Evolutionary conservation across 106 monocot genomes (phyloP).

Genomic region (Ottelia alismoides): DNA sequence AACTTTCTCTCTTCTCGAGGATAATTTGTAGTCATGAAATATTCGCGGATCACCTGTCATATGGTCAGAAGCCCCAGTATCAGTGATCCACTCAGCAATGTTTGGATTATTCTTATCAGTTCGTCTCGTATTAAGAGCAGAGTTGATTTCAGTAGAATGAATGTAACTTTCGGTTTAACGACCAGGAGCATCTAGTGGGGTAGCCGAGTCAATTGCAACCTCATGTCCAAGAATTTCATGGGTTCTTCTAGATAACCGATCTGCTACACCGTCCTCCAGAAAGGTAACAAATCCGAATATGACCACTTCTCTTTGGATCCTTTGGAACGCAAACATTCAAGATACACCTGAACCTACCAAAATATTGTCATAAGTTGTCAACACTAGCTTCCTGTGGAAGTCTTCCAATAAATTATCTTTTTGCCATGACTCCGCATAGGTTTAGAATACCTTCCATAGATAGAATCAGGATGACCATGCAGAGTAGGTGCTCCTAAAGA

Average conservation of each 20-base stretch:
- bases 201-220: slow-evolving; percentile 93
- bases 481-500: slow-evolving; percentile 82
- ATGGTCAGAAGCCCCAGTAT: too few species aligned
- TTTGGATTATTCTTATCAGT: too few species aligned
- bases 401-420: slow-evolving; percentile 91
- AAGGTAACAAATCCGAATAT: slow-evolving; percentile 98
- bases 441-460: too few species aligned
- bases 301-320: slow-evolving; percentile 94
- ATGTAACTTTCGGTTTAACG: too few species aligned
- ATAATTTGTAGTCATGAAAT: too few species aligned
- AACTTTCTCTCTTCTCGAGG: too few species aligned
- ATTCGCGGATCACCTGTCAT: too few species aligned
- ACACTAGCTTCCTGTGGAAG: slow-evolving; percentile 88
- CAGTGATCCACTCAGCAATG: too few species aligned
- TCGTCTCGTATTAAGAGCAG: too few species aligned
- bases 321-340: slow-evolving; percentile 91
- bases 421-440: too few species aligned
- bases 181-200: slow-evolving; percentile 63
- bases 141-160: too few species aligned
- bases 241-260: slow-evolving; percentile 77
- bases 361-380: slow-evolving; percentile 81
- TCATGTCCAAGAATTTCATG: slow-evolving; percentile 98
- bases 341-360: slow-evolving; percentile 88
- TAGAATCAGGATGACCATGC: slow-evolving; percentile 64
- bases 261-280: slow-evolving; percentile 92